phyloP scores from a whole-genome alignment of 345 rosid species.

The Anacardium occidentale region DNA sequence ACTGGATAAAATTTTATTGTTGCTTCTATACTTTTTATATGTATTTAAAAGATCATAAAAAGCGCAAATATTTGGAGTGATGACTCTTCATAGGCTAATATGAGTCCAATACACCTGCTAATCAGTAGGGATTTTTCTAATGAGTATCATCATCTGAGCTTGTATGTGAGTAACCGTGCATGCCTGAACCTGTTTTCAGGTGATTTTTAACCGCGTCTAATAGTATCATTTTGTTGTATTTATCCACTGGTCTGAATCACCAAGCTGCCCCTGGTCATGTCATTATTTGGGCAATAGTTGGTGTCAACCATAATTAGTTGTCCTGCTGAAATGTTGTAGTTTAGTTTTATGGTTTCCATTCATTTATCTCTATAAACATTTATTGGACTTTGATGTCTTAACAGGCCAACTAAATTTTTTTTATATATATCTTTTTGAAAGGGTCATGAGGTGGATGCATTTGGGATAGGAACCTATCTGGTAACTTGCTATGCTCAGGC shows the following conservation, averaged over 20 bases:
- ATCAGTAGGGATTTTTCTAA: background rate
- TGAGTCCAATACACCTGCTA: background rate
- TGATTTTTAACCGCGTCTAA: background rate
- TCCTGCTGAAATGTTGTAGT: background rate
- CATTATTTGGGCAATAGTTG: background rate
- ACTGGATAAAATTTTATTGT: background rate
- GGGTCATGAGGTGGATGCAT: slow-evolving; percentile 96
- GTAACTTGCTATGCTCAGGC: slow-evolving; percentile 96
- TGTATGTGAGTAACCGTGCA: background rate
- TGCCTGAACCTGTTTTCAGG: background rate
- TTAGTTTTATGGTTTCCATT: background rate
- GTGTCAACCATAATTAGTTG: background rate
- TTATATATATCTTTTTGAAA: slow-evolving; percentile 18
- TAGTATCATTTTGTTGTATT: background rate
- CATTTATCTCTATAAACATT: background rate
- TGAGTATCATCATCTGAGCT: background rate
- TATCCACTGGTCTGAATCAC: background rate
- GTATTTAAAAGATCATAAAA: background rate
- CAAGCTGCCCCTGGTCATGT: background rate
- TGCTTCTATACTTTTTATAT: background rate
- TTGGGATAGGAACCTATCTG: slow-evolving; percentile 87
- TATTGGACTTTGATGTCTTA: slow-evolving; percentile 8
- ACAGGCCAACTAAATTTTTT: slow-evolving; percentile 5
- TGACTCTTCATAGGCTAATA: background rate
- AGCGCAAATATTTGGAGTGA: background rate